Base-by-base conservation (phyloP, 164 flowering plant genomes). In the Stephania yunnanensis region DNA sequence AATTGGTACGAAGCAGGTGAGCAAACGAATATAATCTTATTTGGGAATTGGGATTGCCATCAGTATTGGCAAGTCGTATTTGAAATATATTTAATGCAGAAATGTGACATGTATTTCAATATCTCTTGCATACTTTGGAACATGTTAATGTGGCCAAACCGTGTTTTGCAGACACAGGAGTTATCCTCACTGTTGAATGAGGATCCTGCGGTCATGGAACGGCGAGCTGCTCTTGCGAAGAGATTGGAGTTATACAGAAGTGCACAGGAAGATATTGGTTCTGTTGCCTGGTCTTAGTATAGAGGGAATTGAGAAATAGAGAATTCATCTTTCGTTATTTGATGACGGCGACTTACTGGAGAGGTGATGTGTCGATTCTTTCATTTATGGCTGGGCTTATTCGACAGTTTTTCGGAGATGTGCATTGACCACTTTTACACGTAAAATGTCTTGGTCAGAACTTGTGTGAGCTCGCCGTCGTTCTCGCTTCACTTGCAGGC, bases 191-290 rank as follows among this genome's bases (percentile, higher is more conserved):
- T 92, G 74, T 80, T 95, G 89, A 88, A 95, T 74, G 99, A 95
- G 80, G 98, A 95, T 81, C 99, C 98, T 6, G 97, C 95, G 19
- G 78, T 93, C 71, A 92, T 91, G 97, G 97, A 91, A 81, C 83
- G 96, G 10, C 92, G 98, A 0, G 15, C 81, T 53, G 84, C 89
- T 46, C 87, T 94, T 71, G 88, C 88, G 11, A 89, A 92, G 90
- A 88, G 98, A 80, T 84, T 95, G 74, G 98, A 95, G 84, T 77
- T 95, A 67, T 93, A 93, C 84, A 82, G 91, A 81, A 82, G 87
- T 70, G 99, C 99, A 17, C 98, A 93, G 79, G 85, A 93, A 5
- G 97, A 95, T 81, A 92, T 84, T 48, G 84, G 82, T 55, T 73
- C 78, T 17, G 86, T 82, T 71, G 82, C 84, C 20, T 84, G 86